phyloP scores from a whole-genome alignment of 306 rosid genomes.

The Trifolium subterraneum region DNA sequence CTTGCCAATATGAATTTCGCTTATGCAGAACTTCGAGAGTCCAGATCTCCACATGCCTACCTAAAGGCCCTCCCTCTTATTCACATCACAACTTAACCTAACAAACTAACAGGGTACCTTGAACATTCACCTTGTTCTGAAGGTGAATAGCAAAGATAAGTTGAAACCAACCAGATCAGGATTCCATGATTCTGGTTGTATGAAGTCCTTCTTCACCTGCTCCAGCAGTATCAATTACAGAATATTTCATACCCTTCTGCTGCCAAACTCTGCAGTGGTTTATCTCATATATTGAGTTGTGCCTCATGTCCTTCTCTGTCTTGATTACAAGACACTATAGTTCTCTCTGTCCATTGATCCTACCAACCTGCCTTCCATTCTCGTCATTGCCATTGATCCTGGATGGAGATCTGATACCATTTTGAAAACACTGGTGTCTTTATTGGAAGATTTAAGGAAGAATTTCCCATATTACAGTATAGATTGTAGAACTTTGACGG shows the following conservation, averaged over 20 bases:
- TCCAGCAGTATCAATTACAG: neutral
- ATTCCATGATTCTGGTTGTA: neutral
- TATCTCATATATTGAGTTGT: neutral
- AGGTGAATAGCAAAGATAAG: neutral
- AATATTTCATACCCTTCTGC: constrained; percentile 2
- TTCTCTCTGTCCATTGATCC: neutral
- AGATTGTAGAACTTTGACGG: neutral
- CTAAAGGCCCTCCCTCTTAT: neutral
- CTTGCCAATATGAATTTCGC: neutral
- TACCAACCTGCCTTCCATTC: neutral
- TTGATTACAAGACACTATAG: neutral
- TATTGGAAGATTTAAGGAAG: neutral
- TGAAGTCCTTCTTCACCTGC: neutral
- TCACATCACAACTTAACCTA: neutral
- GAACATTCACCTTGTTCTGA: neutral
- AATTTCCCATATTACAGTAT: neutral
- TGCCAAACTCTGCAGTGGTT: neutral
- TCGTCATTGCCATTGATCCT: neutral
- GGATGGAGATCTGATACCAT: neutral
- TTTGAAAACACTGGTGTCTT: neutral
- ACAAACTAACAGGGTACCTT: neutral
- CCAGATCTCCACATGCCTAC: too few species aligned
- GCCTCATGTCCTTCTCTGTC: neutral
- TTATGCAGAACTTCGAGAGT: neutral
- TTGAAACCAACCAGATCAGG: neutral